Evolutionary conservation across 371 early-diverging fungal genomes (phyloP), one percentile per base, ranked within the genome.

Genomic region (Circinella minor): DNA sequence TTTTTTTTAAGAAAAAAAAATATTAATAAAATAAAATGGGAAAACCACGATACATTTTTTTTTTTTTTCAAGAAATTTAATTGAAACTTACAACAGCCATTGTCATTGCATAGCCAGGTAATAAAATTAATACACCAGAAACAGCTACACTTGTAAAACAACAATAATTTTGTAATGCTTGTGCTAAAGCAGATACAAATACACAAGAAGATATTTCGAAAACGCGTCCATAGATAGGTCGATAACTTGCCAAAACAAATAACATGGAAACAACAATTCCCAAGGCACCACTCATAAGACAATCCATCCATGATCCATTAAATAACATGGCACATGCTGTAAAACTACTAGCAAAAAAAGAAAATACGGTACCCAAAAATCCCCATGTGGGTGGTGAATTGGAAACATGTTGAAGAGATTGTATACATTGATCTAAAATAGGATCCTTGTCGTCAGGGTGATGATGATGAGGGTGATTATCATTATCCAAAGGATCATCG

Each of bases 111-210:
- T 74, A 74, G 15, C 74, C 74, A 7, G 93, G 94, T 17, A 83
- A 62, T 36, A 92, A 73, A 57, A 91, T 87, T 11, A 90, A 77
- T 20, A 91, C 81, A 9, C 77, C 65, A 18, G 83, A 71, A 54
- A 83, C 61, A 20, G 78, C 81, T 11, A 81, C 79, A 57, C 73
- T 78, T 7, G 76, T 75, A 61, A 81, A 83, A 51, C 83, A 83
- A 37, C 75, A 77, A 46, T 81, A 78, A 1, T 63, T 20, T 60
- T 77, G 73, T 18, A 83, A 15, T 10, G 79, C 76, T n/a, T 75
- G 75, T 8, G 78, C 71, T 36, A 82, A 62, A 7, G 80, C 66
- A 34, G 79, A 78, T 0, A 84, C 81, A 11, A 72, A 47, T 18
- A 77, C 68, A 14, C 80, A 79, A 3, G 79, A 74, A 8, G 81